Percentiles rank a stretch among this genome's conserved stretches.
phyloP scores from a whole-genome alignment of 352 stramenopile species.

The Peronospora farinosa region DNA sequence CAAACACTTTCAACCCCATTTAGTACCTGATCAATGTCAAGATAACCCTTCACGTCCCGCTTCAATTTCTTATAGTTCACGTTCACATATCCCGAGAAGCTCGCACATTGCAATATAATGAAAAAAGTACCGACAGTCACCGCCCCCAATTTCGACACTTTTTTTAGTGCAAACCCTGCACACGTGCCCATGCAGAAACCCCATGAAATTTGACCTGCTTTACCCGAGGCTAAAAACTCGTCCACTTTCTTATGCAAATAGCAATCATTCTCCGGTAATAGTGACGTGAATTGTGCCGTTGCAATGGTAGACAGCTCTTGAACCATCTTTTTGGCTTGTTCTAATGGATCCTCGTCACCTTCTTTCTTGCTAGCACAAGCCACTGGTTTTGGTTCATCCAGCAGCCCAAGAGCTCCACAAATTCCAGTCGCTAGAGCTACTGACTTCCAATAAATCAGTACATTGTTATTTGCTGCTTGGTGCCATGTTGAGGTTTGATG shows the following conservation, averaged over 20 bases:
- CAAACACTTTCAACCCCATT: background rate
- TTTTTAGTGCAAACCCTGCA: conserved; percentile 86
- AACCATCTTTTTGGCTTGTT: conserved; percentile 58
- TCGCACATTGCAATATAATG: conserved; percentile 83
- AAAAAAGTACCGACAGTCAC: conserved; percentile 82
- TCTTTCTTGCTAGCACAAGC: conserved; percentile 17
- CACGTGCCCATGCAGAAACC: conserved; percentile 88
- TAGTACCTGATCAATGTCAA: conserved; percentile 76
- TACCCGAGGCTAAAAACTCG: conserved; percentile 58
- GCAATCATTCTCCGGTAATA: conserved; percentile 37
- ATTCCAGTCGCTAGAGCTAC: conserved; percentile 14
- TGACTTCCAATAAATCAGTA: conserved; percentile 24
- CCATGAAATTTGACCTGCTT: conserved; percentile 80
- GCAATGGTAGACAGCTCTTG: conserved; percentile 36
- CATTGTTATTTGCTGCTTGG: conserved; percentile 8
- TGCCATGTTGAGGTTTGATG: conserved; percentile 6
- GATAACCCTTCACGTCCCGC: conserved; percentile 55
- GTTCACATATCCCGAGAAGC: conserved; percentile 86
- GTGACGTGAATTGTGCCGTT: conserved; percentile 29
- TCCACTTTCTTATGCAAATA: conserved; percentile 50
- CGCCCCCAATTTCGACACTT: conserved; percentile 86
- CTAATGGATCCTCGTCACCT: conserved; percentile 40
- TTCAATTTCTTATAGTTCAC: conserved; percentile 90
- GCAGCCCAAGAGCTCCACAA: conserved; percentile 8
- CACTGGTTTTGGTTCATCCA: conserved; percentile 13